Percentiles rank a stretch among this genome's conserved stretches.
These are phyloP conservation scores for Suillus plorans DNA, from an alignment of 768 basidiomycete genomes.

Conservation along the genomic window DNA sequence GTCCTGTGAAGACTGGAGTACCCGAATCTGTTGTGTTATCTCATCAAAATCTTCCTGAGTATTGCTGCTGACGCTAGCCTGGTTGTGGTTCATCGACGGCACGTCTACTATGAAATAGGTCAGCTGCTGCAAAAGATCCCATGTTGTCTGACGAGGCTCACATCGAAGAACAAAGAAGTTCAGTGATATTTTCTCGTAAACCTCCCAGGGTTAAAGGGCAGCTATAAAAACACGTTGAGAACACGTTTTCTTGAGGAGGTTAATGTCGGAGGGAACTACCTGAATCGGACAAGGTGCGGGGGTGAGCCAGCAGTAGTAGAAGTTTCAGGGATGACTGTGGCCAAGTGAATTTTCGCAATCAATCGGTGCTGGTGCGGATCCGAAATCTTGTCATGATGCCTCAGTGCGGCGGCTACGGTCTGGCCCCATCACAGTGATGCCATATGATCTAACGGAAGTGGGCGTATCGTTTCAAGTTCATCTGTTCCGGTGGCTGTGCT, in stretches of 20 bases:
- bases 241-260: slow-evolving; percentile 29
- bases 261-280: slow-evolving; percentile 18
- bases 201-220: slow-evolving; percentile 27
- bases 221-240: slow-evolving; percentile 22
- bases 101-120: slow-evolving; percentile 12
- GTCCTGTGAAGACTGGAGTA: slow-evolving; percentile 29
- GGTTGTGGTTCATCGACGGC: slow-evolving; percentile 23
- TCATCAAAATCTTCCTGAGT: slow-evolving; percentile 25
- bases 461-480: background rate
- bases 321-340: background rate
- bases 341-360: background rate
- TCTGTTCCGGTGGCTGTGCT: slow-evolving; percentile 1
- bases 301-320: slow-evolving; percentile 15
- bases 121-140: background rate
- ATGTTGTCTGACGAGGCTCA: slow-evolving; percentile 15
- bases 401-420: background rate
- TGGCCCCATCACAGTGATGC: background rate
- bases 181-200: slow-evolving; percentile 19
- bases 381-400: slow-evolving; percentile 1
- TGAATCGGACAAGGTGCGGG: slow-evolving; percentile 19
- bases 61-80: slow-evolving; percentile 17
- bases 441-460: background rate
- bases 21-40: slow-evolving; percentile 23
- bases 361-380: slow-evolving; percentile 3
- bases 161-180: slow-evolving; percentile 21